These are phyloP conservation scores for Trichosporon asahii DNA, from an alignment of 1,284 basidiomycete genomes.

Conservation along the genomic window DNA sequence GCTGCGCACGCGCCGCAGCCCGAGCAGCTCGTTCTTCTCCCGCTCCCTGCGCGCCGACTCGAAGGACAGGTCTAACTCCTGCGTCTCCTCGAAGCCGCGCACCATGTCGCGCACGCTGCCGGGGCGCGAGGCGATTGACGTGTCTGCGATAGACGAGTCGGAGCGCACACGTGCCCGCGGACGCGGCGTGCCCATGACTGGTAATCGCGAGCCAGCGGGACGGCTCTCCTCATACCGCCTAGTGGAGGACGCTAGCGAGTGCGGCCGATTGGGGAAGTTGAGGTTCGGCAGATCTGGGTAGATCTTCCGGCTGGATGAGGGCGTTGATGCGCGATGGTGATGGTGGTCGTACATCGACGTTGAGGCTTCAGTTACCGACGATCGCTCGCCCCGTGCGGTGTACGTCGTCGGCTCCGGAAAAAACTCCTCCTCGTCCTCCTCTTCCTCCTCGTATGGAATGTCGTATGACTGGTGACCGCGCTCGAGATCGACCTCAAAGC, in stretches of 20 bases:
- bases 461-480: not conserved
- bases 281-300: not conserved
- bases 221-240: not conserved
- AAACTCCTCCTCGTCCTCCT: not conserved
- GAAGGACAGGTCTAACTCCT: conserved; percentile 16
- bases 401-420: conserved; percentile 1
- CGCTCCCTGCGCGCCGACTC: conserved; percentile 14
- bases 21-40: conserved; percentile 11
- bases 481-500: conserved; percentile 1
- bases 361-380: conserved; percentile 4
- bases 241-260: not conserved
- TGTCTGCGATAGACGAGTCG: not conserved
- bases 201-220: not conserved
- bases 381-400: conserved; percentile 3
- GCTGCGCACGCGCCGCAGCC: conserved; percentile 15
- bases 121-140: not conserved
- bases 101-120: conserved; percentile 13
- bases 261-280: not conserved
- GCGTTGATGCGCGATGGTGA: not conserved
- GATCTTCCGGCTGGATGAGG: not conserved
- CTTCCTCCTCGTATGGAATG: conserved; percentile 3
- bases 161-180: not conserved
- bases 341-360: conserved; percentile 3
- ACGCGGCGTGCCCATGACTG: not conserved
- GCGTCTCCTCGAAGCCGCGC: conserved; percentile 13